These are phyloP conservation scores for Penicillium cataractarum DNA, from an alignment of 495 filamentous ascomycete genomes.

Conservation along the genomic window DNA sequence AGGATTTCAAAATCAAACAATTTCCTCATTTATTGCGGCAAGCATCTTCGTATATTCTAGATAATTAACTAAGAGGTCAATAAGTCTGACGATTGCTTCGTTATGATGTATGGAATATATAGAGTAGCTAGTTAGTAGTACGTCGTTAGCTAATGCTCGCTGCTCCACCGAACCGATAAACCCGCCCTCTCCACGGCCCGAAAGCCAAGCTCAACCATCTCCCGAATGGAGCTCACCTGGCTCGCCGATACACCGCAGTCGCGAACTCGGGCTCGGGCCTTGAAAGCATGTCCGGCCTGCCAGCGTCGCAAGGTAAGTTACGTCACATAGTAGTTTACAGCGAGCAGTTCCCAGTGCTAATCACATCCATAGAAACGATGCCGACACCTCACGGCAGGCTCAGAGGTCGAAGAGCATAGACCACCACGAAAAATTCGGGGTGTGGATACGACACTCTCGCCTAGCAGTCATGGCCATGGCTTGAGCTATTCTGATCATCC, in stretches of 20 bases:
- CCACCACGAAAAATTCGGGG: conserved; percentile 10
- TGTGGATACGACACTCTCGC: not conserved
- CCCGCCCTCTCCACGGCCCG: not conserved
- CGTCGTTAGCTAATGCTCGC: not conserved
- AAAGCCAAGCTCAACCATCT: not conserved
- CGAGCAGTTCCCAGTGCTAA: not conserved
- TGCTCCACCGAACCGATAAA: conserved; percentile 6
- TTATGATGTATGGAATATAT: too few species aligned
- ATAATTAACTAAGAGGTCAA: too few species aligned
- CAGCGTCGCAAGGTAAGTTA: conserved; percentile 40
- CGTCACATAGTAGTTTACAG: not conserved
- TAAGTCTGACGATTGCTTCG: too few species aligned
- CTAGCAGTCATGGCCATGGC: not conserved
- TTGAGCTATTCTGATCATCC: not conserved
- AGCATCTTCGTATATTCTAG: too few species aligned
- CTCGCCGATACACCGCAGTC: conserved; percentile 41
- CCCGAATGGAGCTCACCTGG: conserved; percentile 46
- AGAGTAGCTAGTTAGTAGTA: too few species aligned
- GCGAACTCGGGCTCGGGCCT: conserved; percentile 38
- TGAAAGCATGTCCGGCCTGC: conserved; percentile 40
- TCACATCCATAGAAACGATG: conserved; percentile 40
- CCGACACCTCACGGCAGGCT: conserved; percentile 29
- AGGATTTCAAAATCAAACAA: too few species aligned
- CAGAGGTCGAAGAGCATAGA: conserved; percentile 16
- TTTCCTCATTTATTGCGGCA: not conserved